Base-by-base conservation (phyloP, 75 land plant genomes). In the Azolla pinnata region DNA sequence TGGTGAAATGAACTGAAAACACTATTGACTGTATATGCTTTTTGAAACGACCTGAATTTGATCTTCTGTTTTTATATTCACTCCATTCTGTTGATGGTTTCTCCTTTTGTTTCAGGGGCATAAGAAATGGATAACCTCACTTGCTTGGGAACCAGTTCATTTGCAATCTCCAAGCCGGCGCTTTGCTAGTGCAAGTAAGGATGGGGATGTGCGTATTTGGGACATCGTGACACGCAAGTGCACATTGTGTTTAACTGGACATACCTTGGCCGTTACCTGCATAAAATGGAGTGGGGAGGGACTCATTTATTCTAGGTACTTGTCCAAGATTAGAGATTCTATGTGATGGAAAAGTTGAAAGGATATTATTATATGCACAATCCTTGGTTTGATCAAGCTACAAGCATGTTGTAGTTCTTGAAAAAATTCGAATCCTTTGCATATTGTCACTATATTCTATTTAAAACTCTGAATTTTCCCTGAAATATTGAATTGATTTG, bases 211-310 rank as follows among this genome's bases (percentile, higher is more conserved):
- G 30, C 86, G 98, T 4, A 78, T 93, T 56, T 93, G 98, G 98
- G 98, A 93, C 38, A 42, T 81, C 48, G 44, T 73, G 0, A 56
- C 73, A 31, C 79, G 59, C 62, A 88, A 75, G 63, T 80, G 90
- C 62, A 75, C 81, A 31, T 67, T 93, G 18, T 67, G 61, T 64
- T 88, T 93, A 29, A 74, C 68, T 59, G 96, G 96, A 4, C 98
- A 93, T 61, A 85, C 96, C 0, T 88, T 88, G 60, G 96, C 98
- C 20, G 75, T 93, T 29, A 93, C 98, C 42, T 88, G 96, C 75
- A 90, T 93, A 26, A 93, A 93, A 67, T 93, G 98, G 98, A 82
- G 98, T 68, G 98, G 98, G 2, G 90, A 89, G 60, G 98, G 98
- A 50, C 48, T 78, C 14, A 88, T 93, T 50, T 93, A 88, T 56